Base-by-base conservation (phyloP, 805 yeast genomes). In the Naumovozyma castellii region DNA sequence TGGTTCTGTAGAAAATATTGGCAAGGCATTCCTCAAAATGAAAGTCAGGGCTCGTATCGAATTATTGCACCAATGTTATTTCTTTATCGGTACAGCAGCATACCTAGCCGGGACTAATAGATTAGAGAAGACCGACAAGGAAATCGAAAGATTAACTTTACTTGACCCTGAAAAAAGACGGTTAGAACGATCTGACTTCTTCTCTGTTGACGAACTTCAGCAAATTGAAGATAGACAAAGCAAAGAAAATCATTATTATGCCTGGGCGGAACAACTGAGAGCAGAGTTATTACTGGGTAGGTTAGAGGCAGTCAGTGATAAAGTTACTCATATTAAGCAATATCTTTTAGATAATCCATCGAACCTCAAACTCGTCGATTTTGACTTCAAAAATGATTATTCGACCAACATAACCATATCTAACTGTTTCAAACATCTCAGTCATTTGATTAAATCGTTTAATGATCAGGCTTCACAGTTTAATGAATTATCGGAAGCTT, bases 51-150 rank as follows among this genome's bases (percentile, higher is more conserved):
- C 56, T 2, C 52, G 54, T 30, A 20, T 57, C 40, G 81, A 84
- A 37, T 51, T 76, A 9, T 61, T 84, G 13, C 97, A 92, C 56
- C 78, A 88, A 38, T 71, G 80, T 34, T 81, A 75, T 53, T 90
- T 88, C 53, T 75, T 86, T 45, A 65, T 83, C 18, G 97, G 85
- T 0, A 57, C 62, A 1, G 57, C 53, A 9, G 54, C 54, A 35
- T 60, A 57, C 32, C 50, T 51, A 33, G 18, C 49, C 16, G 64
- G 62, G 20, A 54, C 60, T 3, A 45, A 51, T 15, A 49, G 44
- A 39, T 34, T 59, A 9, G 62, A 54, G 32, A 35, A 43, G 3
- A 49, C 52, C 12, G 56, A 55, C 44, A 54, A 54, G 25, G 49
- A 48, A 16, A 61, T 63, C 32, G 61, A 58, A 20, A 48, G 57